Evolutionary conservation across 1,284 basidiomycete species (phyloP), one percentile per base, ranked within the genome.

Genomic region (Fistulinella staudtii): DNA sequence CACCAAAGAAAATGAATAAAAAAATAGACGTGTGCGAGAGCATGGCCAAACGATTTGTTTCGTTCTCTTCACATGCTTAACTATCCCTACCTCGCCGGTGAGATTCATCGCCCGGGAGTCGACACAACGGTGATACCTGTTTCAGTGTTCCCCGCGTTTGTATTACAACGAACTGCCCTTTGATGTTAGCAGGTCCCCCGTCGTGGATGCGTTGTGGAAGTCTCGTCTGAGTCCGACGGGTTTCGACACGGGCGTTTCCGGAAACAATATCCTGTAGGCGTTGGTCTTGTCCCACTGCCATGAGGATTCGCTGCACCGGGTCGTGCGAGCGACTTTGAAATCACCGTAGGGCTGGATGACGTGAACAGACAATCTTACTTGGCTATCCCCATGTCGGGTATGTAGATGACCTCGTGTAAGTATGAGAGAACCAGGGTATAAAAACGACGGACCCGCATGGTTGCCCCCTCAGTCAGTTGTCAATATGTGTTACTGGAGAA

Each of bases 401-500:
- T 38, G 42, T 43, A 55, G 43, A 49, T 45, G 35, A 33, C 29
- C 53, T 61, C 47, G 63, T 65, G 63, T 61, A 59, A 61, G 34
- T 57, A 53, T 56, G 52, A 51, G 54, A 56, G 49, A 61, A 55
- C 49, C 43, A 30, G 57, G 40, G 50, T 62, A 62, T 62, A 62
- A 65, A 62, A 64, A 50, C 52, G 45, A 50, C 24, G 24, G 35
- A 22, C 40, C 38, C 13, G 34, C 38, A 38, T 42, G 38, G 36
- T 36, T n/a, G 31, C 38, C 36, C 43, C 45, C 49, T 46, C 57
- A 54, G 39, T 47, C 51, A 47, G 45, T 22, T 31, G 29, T 49
- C 43, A 29, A 15, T 21, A 74, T 74, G 72, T 74, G 72, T 60
- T 72, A 70, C 51, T 74, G 65, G 61, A 72, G 72, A 50, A 67